These are phyloP conservation scores for Croton laevigatus DNA, from an alignment of 441 rosid genomes.

Conservation along the genomic window DNA sequence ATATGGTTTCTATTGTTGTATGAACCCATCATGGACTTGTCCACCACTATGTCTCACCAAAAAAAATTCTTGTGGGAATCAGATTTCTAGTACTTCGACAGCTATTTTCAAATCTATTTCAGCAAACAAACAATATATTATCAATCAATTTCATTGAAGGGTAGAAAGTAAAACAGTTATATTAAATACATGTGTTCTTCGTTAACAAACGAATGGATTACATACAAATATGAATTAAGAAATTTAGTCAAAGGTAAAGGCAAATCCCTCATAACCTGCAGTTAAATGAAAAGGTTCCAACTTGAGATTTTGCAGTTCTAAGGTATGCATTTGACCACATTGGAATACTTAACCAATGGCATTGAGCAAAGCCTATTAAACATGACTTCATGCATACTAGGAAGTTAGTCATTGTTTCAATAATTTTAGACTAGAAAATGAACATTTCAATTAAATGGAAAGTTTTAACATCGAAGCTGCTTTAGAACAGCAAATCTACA, in stretches of 20 bases:
- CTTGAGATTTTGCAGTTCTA: background rate
- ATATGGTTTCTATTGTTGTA: conserved; percentile 33
- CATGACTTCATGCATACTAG: background rate
- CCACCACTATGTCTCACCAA: conserved; percentile 13
- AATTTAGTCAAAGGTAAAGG: too few relatives aligned
- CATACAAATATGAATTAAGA: background rate
- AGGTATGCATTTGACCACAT: background rate
- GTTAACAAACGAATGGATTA: background rate
- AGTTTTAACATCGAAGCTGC: background rate
- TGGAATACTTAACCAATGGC: too few relatives aligned
- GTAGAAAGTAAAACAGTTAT: background rate
- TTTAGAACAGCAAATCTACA: background rate
- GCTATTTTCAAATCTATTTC: background rate
- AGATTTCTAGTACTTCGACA: conserved; percentile 1
- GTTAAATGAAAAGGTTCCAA: background rate
- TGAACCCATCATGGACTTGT: conserved; percentile 36
- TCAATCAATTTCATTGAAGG: background rate
- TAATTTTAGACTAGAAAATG: too few relatives aligned
- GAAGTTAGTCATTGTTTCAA: background rate
- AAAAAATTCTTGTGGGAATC: background rate
- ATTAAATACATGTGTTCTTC: background rate
- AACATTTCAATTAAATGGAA: too few relatives aligned
- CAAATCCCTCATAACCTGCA: background rate
- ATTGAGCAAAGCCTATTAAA: background rate
- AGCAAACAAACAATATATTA: background rate